A percentile compares a stretch with the other conserved stretches of the same genome.
These are phyloP conservation scores for Sicyos baderoa DNA, from an alignment of 306 rosid genomes.

Conservation along the genomic window DNA sequence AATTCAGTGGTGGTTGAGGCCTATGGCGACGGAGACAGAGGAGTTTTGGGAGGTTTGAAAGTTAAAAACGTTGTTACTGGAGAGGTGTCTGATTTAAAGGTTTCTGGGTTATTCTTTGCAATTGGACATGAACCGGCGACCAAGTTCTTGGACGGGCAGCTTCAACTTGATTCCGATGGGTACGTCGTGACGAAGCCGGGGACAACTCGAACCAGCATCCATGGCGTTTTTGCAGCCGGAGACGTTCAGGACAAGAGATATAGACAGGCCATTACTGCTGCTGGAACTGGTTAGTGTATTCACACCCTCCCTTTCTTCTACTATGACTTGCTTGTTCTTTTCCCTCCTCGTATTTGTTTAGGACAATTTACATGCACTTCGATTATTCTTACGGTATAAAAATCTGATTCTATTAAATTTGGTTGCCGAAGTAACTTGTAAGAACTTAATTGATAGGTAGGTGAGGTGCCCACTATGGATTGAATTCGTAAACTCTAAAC, in stretches of 20 bases:
- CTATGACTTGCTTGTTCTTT: not conserved
- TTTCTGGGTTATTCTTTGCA: slow-evolving; percentile 65
- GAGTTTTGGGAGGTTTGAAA: slow-evolving; percentile 56
- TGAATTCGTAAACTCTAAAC: too few relatives aligned
- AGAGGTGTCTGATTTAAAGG: slow-evolving; percentile 55
- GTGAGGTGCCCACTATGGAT: too few relatives aligned
- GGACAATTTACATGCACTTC: too few relatives aligned
- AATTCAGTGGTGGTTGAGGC: slow-evolving; percentile 63
- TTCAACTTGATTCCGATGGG: slow-evolving; percentile 57
- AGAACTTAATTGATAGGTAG: too few relatives aligned
- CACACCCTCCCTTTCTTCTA: not conserved
- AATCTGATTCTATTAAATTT: too few relatives aligned
- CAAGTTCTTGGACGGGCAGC: slow-evolving; percentile 65
- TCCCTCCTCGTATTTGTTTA: not conserved
- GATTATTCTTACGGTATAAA: too few relatives aligned
- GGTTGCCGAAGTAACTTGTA: too few relatives aligned
- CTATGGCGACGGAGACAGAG: slow-evolving; percentile 33
- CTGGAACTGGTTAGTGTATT: slow-evolving; percentile 51
- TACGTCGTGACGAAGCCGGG: slow-evolving; percentile 57
- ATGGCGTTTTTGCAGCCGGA: slow-evolving; percentile 85
- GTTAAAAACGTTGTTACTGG: slow-evolving; percentile 48
- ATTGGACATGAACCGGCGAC: slow-evolving; percentile 88
- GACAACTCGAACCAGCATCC: slow-evolving; percentile 51
- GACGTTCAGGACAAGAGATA: slow-evolving; percentile 95
- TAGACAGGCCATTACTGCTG: slow-evolving; percentile 88